Evolutionary conservation across 495 filamentous ascomycete species (phyloP), one percentile per base, ranked within the genome.

Genomic region (Articulospora tetracladia): DNA sequence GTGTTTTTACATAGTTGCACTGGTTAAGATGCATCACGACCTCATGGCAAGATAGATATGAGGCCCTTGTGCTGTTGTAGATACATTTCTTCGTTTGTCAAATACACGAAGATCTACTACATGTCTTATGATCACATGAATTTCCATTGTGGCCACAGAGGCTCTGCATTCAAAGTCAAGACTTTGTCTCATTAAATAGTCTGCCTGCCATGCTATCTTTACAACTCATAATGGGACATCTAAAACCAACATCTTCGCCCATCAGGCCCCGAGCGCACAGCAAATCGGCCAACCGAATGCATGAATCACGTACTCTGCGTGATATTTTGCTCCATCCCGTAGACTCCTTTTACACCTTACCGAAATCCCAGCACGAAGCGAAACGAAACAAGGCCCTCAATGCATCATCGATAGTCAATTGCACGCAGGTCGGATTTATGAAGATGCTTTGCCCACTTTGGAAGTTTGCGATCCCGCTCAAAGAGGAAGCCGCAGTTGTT

Each of bases 401-500:
- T 17, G 17, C 27, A 13, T 62, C 49, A 65, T 58, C 64, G 58
- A 54, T 65, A 69, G 32, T 67, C 59, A 28, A 39, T 57, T 1
- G 59, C 74, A 46, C 72, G 71, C 19, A 67, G 15, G 55, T 81
- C 79, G 28, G 49, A 48, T 20, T 65, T 53, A 55, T 95, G 91
- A 39, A 98, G 80, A 60, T 89, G 86, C 69, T 87, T 88, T 6
- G 87, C 86, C 86, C 90, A 96, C 53, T 88, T 86, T 2, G 95
- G 92, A 0, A 94, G 79, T 55, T 87, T 83, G 70, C 91, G 87
- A 69, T 93, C 89, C 55, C 92, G 87, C 68, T 97, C 93, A 67
- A 86, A 97, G 3, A 91, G 75, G 53, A 91, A 87, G 57, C 92
- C 93, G 74, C 94, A 99, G 69, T 96, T 98, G 72, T 89, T 88